Base-by-base conservation (phyloP, 75 land plant genomes). In the Pinus tabuliformis region DNA sequence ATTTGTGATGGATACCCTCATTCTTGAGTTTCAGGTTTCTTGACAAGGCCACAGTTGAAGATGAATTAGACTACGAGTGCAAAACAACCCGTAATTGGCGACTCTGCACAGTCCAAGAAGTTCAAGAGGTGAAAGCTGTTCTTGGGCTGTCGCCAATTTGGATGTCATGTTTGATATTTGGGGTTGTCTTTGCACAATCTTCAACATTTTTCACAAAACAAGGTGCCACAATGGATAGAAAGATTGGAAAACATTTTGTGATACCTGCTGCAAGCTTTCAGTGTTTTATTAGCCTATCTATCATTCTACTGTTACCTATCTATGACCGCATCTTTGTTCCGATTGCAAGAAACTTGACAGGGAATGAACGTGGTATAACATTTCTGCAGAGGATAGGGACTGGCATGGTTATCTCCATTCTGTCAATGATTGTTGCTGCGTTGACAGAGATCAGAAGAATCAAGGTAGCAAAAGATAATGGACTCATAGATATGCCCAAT, bases 261-360 rank as follows among this genome's bases (percentile, higher is more conserved):
- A 85, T 96, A 82, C 99, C 99, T 36, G 91, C 99, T 5, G 99
- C 99, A 0, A 84, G 90, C 1, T 81, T 96, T 5, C 99, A 91
- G 57, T 79, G 85, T 24, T 83, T 90, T 0, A 89, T 88, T 5
- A 87, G 89, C 3, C 56, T 94, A 16, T 84, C 95, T 1, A 92
- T 96, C 45, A 75, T 94, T 1, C 22, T 81, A 36, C 78, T 94
- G n/a, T 81, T 97, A 78, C 99, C 99, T 2, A 45, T 94, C 20
- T 97, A 97, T 72, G 95, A 97, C 84, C 80, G 70, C 9, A 62
- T 86, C 45, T 62, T 97, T 49, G 85, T 92, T 56, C 99, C 98
- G 0, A 0, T 82, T 14, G 33, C 82, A 0, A 77, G 82, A 1
- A 22, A 58, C 1, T 5, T 92, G 21, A 94, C 91, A 20, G 77